phyloP scores from a whole-genome alignment of 23 red algal genomes.

The Pyropia yezoensis region DNA sequence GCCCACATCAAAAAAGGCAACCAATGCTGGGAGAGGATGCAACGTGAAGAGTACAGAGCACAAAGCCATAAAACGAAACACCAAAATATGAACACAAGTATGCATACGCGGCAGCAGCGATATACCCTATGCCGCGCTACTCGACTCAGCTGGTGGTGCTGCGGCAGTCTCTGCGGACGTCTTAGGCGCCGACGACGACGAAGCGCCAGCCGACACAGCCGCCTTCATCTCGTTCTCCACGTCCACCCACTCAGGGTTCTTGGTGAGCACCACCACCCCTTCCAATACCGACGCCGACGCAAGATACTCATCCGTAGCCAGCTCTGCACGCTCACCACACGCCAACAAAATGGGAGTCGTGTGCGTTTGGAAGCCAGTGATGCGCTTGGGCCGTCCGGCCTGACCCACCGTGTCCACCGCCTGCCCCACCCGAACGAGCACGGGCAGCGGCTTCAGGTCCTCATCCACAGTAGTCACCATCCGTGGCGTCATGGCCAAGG shows the following conservation, averaged over 20 bases:
- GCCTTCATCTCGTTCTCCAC: constrained; percentile 3
- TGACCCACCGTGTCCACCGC: constrained; percentile 97
- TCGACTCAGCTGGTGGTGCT: too few species aligned
- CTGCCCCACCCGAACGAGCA: constrained; percentile 85
- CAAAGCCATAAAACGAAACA: too few species aligned
- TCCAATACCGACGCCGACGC: constrained; percentile 66
- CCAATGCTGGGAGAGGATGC: too few species aligned
- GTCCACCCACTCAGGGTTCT: constrained; percentile 70
- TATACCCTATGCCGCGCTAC: too few species aligned
- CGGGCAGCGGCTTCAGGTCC: constrained; percentile 70
- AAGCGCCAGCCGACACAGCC: not conserved
- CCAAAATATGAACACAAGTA: too few species aligned
- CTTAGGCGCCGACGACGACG: too few species aligned
- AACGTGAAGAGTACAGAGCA: too few species aligned
- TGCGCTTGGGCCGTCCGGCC: constrained; percentile 82
- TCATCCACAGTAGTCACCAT: constrained; percentile 91
- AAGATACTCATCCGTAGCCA: constrained; percentile 89
- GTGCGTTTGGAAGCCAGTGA: constrained; percentile 97
- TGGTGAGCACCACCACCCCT: constrained; percentile 76
- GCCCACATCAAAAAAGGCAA: too few species aligned
- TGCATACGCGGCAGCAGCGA: too few species aligned
- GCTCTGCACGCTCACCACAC: constrained; percentile 81
- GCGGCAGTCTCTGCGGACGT: too few species aligned
- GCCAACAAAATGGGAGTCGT: constrained; percentile 86
- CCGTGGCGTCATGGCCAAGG: constrained; percentile 63